Conservation (phyloP, 345 rosid species). For the Citrus hindsii region DNA sequence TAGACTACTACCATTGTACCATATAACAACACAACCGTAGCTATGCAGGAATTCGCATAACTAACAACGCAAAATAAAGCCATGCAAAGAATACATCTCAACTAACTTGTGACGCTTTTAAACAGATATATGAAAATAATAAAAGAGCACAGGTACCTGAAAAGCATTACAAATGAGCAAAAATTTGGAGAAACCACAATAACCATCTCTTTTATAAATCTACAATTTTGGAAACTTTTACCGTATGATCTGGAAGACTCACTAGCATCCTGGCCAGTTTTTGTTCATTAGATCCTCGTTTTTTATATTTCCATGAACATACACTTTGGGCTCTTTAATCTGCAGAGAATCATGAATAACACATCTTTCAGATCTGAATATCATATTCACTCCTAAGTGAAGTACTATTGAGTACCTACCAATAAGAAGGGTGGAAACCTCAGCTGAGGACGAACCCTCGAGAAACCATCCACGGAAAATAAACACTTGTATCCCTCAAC, state of each 20-base stretch:
- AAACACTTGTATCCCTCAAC: slow-evolving; percentile 76
- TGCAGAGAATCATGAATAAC: slow-evolving; percentile 24
- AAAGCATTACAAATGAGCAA: no score
- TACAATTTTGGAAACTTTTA: not conserved
- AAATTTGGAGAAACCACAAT: no score
- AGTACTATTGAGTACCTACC: slow-evolving; percentile 37
- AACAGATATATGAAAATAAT: no score
- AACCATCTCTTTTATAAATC: no score
- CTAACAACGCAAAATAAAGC: no score
- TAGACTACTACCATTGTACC: no score
- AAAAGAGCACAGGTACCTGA: no score
- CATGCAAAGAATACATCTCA: not conserved
- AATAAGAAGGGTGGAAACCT: slow-evolving; percentile 54
- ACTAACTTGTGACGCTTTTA: no score
- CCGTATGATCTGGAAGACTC: not conserved
- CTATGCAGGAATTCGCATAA: no score
- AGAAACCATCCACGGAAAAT: slow-evolving; percentile 57
- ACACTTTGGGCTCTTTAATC: slow-evolving; percentile 72
- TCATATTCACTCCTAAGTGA: not conserved
- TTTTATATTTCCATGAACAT: slow-evolving; percentile 48
- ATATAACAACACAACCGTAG: no score
- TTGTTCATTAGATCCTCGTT: slow-evolving; percentile 29
- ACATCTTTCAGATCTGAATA: slow-evolving; percentile 6
- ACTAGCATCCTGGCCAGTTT: slow-evolving; percentile 67
- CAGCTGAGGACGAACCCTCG: slow-evolving; percentile 46